Percentiles rank a stretch among this genome's conserved stretches.
Evolutionary conservation across 805 yeast species (phyloP).

Genomic region (Kuraishia capsulata): DNA sequence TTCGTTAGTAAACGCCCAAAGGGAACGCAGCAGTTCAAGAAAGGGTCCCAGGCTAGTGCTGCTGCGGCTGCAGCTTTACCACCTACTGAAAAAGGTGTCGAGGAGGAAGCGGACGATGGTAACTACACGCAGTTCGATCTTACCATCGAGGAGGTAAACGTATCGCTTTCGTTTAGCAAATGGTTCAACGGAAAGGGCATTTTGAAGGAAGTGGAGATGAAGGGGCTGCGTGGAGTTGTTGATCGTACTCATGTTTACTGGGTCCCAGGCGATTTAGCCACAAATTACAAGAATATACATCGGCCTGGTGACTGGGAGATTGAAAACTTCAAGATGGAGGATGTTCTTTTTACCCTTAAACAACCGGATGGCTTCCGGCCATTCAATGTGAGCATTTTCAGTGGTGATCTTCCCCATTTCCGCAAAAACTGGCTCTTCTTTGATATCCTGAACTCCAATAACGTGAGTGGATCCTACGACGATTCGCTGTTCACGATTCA

Average conservation of each 20-base stretch:
- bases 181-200: conserved; percentile 92
- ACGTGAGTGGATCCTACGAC: conserved; percentile 86
- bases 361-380: conserved; percentile 82
- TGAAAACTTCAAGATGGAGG: conserved; percentile 74
- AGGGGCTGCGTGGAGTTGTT: conserved; percentile 85
- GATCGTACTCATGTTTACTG: conserved; percentile 85
- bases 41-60: conserved; percentile 70
- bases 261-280: conserved; percentile 76
- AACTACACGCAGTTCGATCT: conserved; percentile 94
- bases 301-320: conserved; percentile 91
- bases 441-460: conserved; percentile 77
- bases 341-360: conserved; percentile 68
- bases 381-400: conserved; percentile 80
- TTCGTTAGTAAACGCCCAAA: conserved; percentile 79
- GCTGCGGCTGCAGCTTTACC: conserved; percentile 43
- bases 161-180: conserved; percentile 71
- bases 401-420: conserved; percentile 68
- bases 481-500: conserved; percentile 89
- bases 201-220: conserved; percentile 66
- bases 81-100: conserved; percentile 5
- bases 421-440: conserved; percentile 91
- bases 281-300: conserved; percentile 60
- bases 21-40: conserved; percentile 35
- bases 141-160: conserved; percentile 75
- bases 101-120: conserved; percentile 55